phyloP scores from a whole-genome alignment of 345 rosid species.

The Pistacia integerrima region DNA sequence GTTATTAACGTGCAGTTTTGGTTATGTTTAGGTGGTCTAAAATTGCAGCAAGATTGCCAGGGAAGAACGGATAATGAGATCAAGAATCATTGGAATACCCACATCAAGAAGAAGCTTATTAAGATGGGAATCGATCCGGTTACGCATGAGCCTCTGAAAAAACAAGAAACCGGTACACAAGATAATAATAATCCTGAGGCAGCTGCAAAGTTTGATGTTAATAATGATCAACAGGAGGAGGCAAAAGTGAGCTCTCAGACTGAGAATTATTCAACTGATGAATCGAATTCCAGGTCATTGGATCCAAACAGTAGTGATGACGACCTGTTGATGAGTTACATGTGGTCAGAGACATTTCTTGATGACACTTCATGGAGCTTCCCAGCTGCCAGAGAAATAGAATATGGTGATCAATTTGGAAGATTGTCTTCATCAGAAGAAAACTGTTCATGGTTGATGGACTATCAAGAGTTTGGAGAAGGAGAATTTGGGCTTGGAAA shows the following conservation, averaged over 20 bases:
- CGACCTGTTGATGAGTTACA: conserved; percentile 26
- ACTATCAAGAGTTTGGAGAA: conserved; percentile 38
- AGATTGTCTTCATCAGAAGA: conserved; percentile 34
- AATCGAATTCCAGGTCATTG: not conserved
- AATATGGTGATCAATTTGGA: conserved; percentile 37
- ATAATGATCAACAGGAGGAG: not conserved
- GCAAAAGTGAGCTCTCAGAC: conserved; percentile 1
- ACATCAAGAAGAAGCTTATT: conserved; percentile 74
- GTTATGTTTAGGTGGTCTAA: conserved; percentile 67
- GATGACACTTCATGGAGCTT: conserved; percentile 54
- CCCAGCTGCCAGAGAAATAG: conserved; percentile 16
- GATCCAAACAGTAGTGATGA: conserved; percentile 8
- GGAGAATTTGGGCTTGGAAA: conserved; percentile 40
- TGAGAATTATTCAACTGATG: conserved; percentile 20
- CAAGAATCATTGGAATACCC: conserved; percentile 85
- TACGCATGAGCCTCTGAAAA: conserved; percentile 51
- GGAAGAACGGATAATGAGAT: conserved; percentile 93
- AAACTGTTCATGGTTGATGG: conserved; percentile 49
- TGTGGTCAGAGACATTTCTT: conserved; percentile 40
- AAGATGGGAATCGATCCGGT: conserved; percentile 80
- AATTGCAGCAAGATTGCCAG: conserved; percentile 72
- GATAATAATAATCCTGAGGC: conserved; percentile 18
- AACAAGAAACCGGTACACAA: not conserved
- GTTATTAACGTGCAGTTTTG: not conserved
- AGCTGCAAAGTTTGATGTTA: not conserved